Percentiles rank a stretch among this genome's conserved stretches.
phyloP scores from a whole-genome alignment of 2,329 filamentous ascomycete species.

The Ambrosiella beaveri region DNA sequence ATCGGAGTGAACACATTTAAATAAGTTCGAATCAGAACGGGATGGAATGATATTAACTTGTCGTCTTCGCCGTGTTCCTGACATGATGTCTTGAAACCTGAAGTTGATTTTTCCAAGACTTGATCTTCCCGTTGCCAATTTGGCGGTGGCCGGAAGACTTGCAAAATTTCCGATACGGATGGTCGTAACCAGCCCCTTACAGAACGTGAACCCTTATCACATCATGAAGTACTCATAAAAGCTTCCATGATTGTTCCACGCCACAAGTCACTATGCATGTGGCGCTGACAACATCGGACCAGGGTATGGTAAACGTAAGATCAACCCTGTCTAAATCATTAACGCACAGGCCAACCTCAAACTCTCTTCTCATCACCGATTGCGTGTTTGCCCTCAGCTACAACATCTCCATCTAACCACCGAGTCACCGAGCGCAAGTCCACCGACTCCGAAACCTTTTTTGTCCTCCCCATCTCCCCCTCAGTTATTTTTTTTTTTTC shows the following conservation, averaged over 20 bases:
- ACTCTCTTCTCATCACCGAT: background rate
- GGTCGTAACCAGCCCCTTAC: background rate
- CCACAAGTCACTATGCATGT: background rate
- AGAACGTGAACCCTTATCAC: too few relatives aligned
- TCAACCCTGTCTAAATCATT: background rate
- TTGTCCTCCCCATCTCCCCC: background rate
- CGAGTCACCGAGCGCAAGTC: background rate
- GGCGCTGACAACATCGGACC: background rate
- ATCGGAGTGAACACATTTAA: background rate
- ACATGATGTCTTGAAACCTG: background rate
- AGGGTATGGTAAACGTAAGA: background rate
- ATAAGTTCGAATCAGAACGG: too few relatives aligned
- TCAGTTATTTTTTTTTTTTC: background rate
- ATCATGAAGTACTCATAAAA: background rate
- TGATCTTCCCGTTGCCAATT: background rate
- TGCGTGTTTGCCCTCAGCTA: background rate
- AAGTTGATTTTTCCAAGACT: background rate
- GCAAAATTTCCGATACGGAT: background rate
- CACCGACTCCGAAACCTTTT: too few relatives aligned
- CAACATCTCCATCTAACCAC: background rate
- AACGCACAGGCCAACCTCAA: background rate
- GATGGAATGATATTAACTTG: background rate
- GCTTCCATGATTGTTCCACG: background rate
- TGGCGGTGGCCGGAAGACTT: background rate
- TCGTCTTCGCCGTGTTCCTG: background rate